Percentiles rank a stretch among this genome's conserved stretches.
phyloP scores from a whole-genome alignment of 495 filamentous ascomycete species.

The Penicillium steckii region DNA sequence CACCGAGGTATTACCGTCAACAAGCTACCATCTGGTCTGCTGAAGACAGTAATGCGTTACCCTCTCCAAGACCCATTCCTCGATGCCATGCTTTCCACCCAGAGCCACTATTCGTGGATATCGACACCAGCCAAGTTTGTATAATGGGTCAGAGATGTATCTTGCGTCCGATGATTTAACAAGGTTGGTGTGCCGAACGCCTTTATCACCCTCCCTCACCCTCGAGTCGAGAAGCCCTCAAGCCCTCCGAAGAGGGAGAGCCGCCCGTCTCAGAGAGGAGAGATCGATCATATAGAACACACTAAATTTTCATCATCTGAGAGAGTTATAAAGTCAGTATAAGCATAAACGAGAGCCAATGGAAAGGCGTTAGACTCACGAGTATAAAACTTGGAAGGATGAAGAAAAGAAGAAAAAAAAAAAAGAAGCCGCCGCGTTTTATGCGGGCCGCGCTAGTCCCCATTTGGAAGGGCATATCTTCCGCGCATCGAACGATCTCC shows the following conservation, averaged over 20 bases:
- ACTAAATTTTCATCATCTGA: slow-evolving; percentile 99
- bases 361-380: slow-evolving; percentile 55
- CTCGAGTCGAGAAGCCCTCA: slow-evolving; percentile 77
- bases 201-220: slow-evolving; percentile 81
- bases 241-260: slow-evolving; percentile 87
- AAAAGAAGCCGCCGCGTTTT: slow-evolving; percentile 19
- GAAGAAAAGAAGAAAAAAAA: slow-evolving; percentile 60
- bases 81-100: slow-evolving; percentile 1
- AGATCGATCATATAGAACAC: slow-evolving; percentile 85
- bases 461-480: slow-evolving; percentile 22
- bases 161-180: slow-evolving; percentile 93
- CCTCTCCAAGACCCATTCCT: slow-evolving; percentile 11
- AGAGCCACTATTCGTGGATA: slow-evolving; percentile 10
- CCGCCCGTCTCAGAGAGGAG: slow-evolving; percentile 62
- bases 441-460: slow-evolving; percentile 25
- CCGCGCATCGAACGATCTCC: slow-evolving; percentile 10
- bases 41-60: background rate
- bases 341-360: background rate
- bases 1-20: background rate
- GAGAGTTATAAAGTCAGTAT: slow-evolving; percentile 42
- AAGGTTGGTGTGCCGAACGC: slow-evolving; percentile 99
- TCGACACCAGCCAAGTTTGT: slow-evolving; percentile 46
- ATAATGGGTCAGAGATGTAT: slow-evolving; percentile 87
- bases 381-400: slow-evolving; percentile 99
- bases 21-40: background rate